Percentiles rank a stretch among this genome's conserved stretches.
These are phyloP conservation scores for Annulohypoxylon bovei DNA, from an alignment of 495 filamentous ascomycete species.

Conservation along the genomic window DNA sequence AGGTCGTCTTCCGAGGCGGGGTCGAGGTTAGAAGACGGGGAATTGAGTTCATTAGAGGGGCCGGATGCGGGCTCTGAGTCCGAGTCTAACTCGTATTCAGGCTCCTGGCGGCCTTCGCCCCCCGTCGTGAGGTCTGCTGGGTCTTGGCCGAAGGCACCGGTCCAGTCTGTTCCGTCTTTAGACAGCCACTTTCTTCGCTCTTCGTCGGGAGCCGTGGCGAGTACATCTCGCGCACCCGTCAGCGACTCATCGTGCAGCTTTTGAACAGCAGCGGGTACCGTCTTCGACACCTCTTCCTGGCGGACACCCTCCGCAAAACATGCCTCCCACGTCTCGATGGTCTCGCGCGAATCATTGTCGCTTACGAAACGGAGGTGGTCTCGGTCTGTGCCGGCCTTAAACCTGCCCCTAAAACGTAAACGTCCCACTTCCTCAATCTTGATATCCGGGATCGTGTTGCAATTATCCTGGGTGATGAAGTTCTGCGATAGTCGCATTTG, in stretches of 20 bases:
- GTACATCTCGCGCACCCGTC: slow-evolving; percentile 78
- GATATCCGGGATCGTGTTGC: slow-evolving; percentile 71
- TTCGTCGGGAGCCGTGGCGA: slow-evolving; percentile 71
- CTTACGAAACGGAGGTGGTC: slow-evolving; percentile 84
- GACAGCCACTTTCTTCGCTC: slow-evolving; percentile 82
- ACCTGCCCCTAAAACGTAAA: slow-evolving; percentile 77
- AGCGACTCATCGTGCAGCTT: slow-evolving; percentile 82
- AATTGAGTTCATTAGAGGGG: slow-evolving; percentile 45
- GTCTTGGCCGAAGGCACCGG: slow-evolving; percentile 80
- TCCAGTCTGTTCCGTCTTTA: slow-evolving; percentile 86
- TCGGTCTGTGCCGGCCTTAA: slow-evolving; percentile 90
- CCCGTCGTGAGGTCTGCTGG: slow-evolving; percentile 57
- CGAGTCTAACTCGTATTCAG: slow-evolving; percentile 53
- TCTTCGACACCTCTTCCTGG: slow-evolving; percentile 68
- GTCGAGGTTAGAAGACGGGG: background rate
- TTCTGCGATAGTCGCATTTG: slow-evolving; percentile 83
- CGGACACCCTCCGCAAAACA: slow-evolving; percentile 87
- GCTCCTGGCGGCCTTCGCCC: slow-evolving; percentile 54
- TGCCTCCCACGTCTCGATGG: slow-evolving; percentile 93
- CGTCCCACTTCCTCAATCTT: slow-evolving; percentile 77
- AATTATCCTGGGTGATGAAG: slow-evolving; percentile 82
- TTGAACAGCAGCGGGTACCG: slow-evolving; percentile 72
- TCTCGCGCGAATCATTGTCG: slow-evolving; percentile 90
- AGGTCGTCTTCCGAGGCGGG: slow-evolving; percentile 51
- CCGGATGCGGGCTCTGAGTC: slow-evolving; percentile 60